Base-by-base conservation (phyloP, 2,329 filamentous ascomycete genomes). In the Pseudogymnoascus sp. region DNA sequence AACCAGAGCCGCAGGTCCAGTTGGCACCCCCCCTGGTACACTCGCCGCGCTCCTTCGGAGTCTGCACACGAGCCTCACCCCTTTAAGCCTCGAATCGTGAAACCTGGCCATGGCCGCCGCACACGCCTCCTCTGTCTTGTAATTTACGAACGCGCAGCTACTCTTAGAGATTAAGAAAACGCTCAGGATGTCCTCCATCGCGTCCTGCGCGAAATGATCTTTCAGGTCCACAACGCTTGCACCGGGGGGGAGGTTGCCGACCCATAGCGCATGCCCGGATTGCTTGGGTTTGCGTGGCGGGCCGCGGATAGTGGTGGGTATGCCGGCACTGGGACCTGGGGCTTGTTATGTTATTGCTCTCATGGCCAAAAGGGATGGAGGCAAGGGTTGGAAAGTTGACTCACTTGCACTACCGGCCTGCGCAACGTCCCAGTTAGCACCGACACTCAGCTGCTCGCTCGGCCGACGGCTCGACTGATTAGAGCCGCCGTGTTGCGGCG, bases 61-160 rank as follows among this genome's bases (percentile, higher is more conserved):
- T 60, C 93, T 84, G 73, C 93, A 96, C 11, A 97, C 93, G 4
- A 97, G 81, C 26, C 91, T 85, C 17, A 95, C 89, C 0, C 90
- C 88, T 69, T 93, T 86, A 69, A 97, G 97, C 63, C 88, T 88
- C 1, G 92, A 96, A 71, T 97, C 93, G 74, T 97, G 91, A 50
- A 97, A 88, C 68, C 90, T 87, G 53, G 86, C 83, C 78, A 96
- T 90, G 0, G 93, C 93, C 7, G 84, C 81, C 6, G 83, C 77
- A 72, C 92, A 97, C 4, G 86, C 85, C 2, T 80, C 77, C 70
- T 96, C 92, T 60, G 91, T 89, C 66, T 88, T 90, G 74, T 96
- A 97, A 72, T 97, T 97, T 67, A 96, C 91, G 77, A 97, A 97
- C 0, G 93, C 93, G 72, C 93, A 97, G 72, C 97, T 97, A 74